Evolutionary conservation across 2,329 filamentous ascomycete genomes (phyloP).

Genomic region (Conoideocrella luteorostrata): DNA sequence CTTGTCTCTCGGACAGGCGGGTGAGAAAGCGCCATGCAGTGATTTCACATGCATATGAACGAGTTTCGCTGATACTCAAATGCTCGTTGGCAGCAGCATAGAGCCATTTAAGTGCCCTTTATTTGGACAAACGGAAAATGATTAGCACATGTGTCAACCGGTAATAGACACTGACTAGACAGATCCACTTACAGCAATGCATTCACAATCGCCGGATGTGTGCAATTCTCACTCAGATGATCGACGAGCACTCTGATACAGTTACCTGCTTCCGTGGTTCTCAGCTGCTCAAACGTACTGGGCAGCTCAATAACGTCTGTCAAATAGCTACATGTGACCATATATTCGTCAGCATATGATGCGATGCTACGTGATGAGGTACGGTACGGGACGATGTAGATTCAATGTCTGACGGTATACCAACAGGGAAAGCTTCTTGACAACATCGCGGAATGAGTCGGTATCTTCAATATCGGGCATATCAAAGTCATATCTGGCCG

Average conservation of each 20-base stretch:
- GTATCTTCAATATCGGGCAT: conserved; percentile 51
- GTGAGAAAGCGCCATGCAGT: conserved; percentile 74
- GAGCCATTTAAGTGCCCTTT: conserved; percentile 68
- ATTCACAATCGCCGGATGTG: conserved; percentile 65
- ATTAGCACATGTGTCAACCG: no score
- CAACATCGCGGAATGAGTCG: conserved; percentile 57
- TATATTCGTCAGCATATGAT: conserved; percentile 5
- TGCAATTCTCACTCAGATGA: conserved; percentile 56
- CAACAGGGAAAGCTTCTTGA: conserved; percentile 61
- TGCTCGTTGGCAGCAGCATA: conserved; percentile 59
- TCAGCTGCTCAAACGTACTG: conserved; percentile 66
- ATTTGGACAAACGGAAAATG: no score
- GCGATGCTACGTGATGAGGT: no score
- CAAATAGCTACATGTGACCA: conserved; percentile 44
- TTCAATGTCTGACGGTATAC: conserved; percentile 15
- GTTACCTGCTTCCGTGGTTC: conserved; percentile 57
- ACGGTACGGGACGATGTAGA: background rate
- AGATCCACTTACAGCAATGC: conserved; percentile 57
- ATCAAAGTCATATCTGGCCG: conserved; percentile 25
- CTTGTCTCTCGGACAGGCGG: conserved; percentile 64
- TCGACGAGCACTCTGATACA: conserved; percentile 54
- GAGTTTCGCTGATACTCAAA: conserved; percentile 59
- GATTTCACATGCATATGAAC: conserved; percentile 71
- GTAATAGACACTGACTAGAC: no score
- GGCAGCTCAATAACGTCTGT: conserved; percentile 56